Conservation (phyloP, 2,329 filamentous ascomycete species). For the Pyrenophora tritici-repentis region DNA sequence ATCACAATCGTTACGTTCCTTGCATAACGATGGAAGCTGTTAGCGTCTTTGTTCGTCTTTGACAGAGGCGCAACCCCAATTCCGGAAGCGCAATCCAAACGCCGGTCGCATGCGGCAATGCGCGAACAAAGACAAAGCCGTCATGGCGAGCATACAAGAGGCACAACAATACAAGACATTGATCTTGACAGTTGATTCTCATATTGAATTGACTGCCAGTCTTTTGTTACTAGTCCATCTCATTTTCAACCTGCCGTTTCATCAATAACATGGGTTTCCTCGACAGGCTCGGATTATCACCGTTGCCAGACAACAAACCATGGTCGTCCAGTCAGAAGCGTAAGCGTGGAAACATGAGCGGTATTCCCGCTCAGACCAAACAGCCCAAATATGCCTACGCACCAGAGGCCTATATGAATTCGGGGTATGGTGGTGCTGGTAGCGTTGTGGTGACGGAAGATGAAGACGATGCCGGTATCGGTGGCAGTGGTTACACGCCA, state of each 20-base stretch:
- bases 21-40: too few relatives aligned
- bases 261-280: neutral
- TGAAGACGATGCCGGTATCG: neutral
- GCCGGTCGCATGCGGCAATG: constrained; percentile 12
- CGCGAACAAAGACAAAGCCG: constrained; percentile 14
- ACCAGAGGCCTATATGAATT: neutral
- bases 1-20: neutral
- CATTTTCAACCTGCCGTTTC: neutral
- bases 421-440: too few relatives aligned
- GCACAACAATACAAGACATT: neutral
- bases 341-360: too few relatives aligned
- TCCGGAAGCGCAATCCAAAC: neutral
- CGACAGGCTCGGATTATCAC: neutral
- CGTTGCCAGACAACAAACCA: neutral
- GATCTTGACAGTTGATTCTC: neutral
- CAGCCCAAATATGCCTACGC: neutral
- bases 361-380: neutral
- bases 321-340: neutral
- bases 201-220: too few relatives aligned
- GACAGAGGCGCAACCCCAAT: constrained; percentile 1
- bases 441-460: neutral
- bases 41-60: neutral
- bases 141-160: constrained; percentile 8
- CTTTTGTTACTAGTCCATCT: too few relatives aligned
- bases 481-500: neutral